These are phyloP conservation scores for Rhizophora mangle DNA, from an alignment of 345 rosid species.

Conservation along the genomic window DNA sequence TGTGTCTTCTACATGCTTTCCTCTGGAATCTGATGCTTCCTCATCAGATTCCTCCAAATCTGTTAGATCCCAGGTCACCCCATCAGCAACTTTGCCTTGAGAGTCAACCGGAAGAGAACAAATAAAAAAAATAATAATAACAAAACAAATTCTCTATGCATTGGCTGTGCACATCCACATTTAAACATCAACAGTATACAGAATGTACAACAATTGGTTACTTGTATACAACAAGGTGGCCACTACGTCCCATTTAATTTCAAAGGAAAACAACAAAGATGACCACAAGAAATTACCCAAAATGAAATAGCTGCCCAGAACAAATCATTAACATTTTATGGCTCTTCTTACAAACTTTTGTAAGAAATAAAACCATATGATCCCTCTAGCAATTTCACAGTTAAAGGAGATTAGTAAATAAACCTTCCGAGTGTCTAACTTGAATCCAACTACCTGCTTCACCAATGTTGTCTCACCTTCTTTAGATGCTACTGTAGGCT, in stretches of 20 bases:
- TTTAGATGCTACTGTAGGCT: conserved; percentile 24
- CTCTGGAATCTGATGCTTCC: conserved; percentile 41
- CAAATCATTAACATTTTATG: neutral
- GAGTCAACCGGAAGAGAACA: conserved; percentile 35
- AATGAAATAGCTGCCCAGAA: neutral
- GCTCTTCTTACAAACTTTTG: neutral
- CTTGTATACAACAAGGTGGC: too few species aligned
- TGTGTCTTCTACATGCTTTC: conserved; percentile 35
- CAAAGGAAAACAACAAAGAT: too few species aligned
- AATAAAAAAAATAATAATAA: conserved; percentile 3
- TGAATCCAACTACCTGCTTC: conserved; percentile 3
- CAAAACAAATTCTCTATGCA: neutral
- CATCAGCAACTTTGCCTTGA: conserved; percentile 35
- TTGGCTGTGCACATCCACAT: neutral
- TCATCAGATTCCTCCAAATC: conserved; percentile 40
- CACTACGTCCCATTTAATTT: too few species aligned
- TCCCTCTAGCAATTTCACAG: neutral
- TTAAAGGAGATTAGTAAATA: neutral
- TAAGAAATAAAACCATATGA: neutral
- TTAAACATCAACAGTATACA: neutral
- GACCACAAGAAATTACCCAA: too few species aligned
- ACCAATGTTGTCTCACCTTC: conserved; percentile 39
- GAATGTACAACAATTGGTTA: too few species aligned
- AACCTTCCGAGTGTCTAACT: neutral
- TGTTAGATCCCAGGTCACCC: conserved; percentile 29